Conservation (phyloP, 2,329 filamentous ascomycete species). For the Catunica adiposa region DNA sequence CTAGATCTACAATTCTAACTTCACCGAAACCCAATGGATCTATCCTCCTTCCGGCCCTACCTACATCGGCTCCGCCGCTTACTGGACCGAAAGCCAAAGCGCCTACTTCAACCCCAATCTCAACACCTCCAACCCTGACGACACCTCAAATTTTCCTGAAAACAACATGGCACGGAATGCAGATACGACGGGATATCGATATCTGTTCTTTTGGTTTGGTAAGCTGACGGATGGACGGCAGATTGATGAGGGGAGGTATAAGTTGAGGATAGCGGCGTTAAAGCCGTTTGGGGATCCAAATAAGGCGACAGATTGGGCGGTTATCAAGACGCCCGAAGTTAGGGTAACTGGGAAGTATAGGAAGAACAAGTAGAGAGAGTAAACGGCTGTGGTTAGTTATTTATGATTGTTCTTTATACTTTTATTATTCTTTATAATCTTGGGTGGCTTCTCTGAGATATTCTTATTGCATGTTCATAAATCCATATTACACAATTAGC, state of each 20-base stretch:
- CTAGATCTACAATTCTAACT: conserved; percentile 22
- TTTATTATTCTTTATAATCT: background rate
- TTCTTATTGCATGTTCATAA: background rate
- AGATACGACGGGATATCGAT: conserved; percentile 19
- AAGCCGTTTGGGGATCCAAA: conserved; percentile 18
- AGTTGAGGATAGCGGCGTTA: conserved; percentile 18
- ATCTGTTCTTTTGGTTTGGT: conserved; percentile 18
- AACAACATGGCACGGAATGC: conserved; percentile 20
- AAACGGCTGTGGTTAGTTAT: background rate
- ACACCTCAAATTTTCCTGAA: conserved; percentile 8
- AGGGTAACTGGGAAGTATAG: conserved; percentile 5
- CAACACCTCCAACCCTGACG: background rate
- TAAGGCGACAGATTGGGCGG: conserved; percentile 17
- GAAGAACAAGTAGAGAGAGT: background rate
- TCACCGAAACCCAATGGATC: conserved; percentile 25
- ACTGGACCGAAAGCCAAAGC: conserved; percentile 7
- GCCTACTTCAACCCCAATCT: conserved; percentile 2
- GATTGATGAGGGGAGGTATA: conserved; percentile 19
- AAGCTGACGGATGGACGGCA: conserved; percentile 19
- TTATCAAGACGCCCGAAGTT: conserved; percentile 16
- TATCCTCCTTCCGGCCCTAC: conserved; percentile 25
- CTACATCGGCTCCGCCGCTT: conserved; percentile 27
- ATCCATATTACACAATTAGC: background rate
- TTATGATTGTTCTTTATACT: background rate
- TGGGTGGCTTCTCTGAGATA: too few species aligned